Percentiles rank a stretch among this genome's conserved stretches.
Evolutionary conservation across 1,284 basidiomycete species (phyloP).

Genomic region (Amylostereum areolatum): DNA sequence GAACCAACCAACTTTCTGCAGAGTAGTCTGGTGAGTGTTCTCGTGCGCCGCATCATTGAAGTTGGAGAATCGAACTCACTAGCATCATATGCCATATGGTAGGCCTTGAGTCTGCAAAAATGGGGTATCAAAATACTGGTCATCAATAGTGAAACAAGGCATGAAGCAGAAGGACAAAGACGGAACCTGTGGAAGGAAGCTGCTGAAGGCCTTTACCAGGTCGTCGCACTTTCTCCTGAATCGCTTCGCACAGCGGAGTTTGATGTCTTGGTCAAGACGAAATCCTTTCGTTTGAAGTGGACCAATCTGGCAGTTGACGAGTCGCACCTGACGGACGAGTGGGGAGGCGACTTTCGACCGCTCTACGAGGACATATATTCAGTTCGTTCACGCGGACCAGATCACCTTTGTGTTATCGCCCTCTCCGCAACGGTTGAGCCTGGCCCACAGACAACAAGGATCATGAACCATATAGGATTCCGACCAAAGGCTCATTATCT

Average conservation of each 20-base stretch:
- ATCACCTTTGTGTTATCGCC: background rate
- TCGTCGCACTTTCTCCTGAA: background rate
- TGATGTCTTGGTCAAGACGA: background rate
- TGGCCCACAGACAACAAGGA: constrained; percentile 3
- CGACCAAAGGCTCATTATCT: constrained; percentile 1
- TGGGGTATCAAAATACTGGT: background rate
- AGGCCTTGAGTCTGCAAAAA: background rate
- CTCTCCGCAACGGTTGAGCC: constrained; percentile 9
- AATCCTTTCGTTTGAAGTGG: constrained; percentile 1
- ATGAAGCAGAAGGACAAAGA: background rate
- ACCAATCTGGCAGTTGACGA: constrained; percentile 4
- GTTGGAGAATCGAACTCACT: background rate
- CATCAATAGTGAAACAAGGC: constrained; percentile 4
- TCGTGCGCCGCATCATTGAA: no score
- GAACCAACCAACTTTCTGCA: constrained; percentile 11
- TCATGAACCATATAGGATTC: constrained; percentile 4
- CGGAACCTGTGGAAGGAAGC: constrained; percentile 10
- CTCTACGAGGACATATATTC: constrained; percentile 4
- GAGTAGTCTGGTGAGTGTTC: constrained; percentile 8
- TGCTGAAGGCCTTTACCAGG: background rate
- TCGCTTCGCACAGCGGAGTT: constrained; percentile 1
- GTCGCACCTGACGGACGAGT: constrained; percentile 9
- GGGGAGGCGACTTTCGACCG: constrained; percentile 8
- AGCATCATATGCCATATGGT: no score
- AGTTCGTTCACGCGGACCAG: constrained; percentile 2